phyloP scores from a whole-genome alignment of 305 asterid species.

The Fraxinus paxiana region DNA sequence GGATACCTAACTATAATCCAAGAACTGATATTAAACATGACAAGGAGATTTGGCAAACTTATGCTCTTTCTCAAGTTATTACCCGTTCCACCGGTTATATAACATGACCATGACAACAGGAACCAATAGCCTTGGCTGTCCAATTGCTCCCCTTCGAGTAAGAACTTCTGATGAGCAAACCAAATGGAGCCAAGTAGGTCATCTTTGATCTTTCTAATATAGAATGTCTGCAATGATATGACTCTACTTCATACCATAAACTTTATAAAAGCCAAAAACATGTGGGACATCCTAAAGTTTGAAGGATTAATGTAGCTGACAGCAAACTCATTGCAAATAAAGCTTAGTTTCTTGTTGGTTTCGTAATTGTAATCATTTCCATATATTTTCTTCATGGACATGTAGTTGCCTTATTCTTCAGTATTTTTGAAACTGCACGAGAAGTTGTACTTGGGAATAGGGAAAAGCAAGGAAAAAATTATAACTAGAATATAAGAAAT shows the following conservation, averaged over 20 bases:
- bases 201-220: not conserved
- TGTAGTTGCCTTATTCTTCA: not conserved
- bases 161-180: not conserved
- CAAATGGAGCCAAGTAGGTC: not conserved
- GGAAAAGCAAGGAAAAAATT: not conserved
- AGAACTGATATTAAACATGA: not conserved
- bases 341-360: not conserved
- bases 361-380: not conserved
- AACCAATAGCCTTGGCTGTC: too few relatives aligned
- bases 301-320: not conserved
- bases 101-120: conserved; percentile 31
- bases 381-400: not conserved
- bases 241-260: not conserved
- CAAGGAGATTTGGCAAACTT: conserved; percentile 18
- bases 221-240: not conserved
- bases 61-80: conserved; percentile 21
- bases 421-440: not conserved
- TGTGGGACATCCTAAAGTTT: not conserved
- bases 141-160: too few relatives aligned
- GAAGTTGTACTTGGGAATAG: not conserved
- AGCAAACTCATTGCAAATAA: not conserved
- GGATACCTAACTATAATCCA: not conserved
- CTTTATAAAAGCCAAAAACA: not conserved
- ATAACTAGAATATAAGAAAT: not conserved
- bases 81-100: conserved; percentile 86